phyloP scores from a whole-genome alignment of 2,329 filamentous ascomycete genomes.

The Nakataea oryzae region DNA sequence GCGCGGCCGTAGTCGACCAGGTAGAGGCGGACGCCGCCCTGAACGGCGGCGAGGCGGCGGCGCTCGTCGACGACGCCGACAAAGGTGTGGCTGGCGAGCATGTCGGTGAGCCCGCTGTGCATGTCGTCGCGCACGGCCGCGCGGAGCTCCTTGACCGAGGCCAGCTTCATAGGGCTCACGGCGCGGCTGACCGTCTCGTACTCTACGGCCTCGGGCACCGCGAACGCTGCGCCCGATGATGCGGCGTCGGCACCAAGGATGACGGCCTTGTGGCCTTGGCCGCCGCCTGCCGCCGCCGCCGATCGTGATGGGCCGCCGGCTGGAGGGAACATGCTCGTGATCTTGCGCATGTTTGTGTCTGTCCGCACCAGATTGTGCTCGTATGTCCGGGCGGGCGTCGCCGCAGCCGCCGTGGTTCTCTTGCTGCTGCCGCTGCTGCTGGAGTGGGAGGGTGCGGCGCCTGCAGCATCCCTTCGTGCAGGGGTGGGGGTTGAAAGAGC shows the following conservation, averaged over 20 bases:
- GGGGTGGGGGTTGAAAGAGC: conserved; percentile 13
- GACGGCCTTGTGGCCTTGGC: conserved; percentile 14
- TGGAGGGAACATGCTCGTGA: conserved; percentile 86
- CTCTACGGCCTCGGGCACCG: conserved; percentile 39
- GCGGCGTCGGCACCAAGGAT: conserved; percentile 11
- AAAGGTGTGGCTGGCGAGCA: conserved; percentile 82
- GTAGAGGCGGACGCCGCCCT: conserved; percentile 84
- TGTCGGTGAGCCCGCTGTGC: conserved; percentile 77
- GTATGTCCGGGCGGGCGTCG: conserved; percentile 46
- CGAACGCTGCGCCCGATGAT: conserved; percentile 15
- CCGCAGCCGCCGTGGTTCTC: conserved; percentile 17
- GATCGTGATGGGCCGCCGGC: conserved; percentile 12
- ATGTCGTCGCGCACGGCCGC: conserved; percentile 69
- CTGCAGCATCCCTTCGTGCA: conserved; percentile 21
- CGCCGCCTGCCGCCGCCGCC: background rate
- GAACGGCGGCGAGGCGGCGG: conserved; percentile 81
- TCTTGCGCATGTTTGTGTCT: conserved; percentile 81
- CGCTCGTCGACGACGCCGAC: conserved; percentile 85
- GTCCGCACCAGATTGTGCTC: conserved; percentile 88
- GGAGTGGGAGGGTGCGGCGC: conserved; percentile 10
- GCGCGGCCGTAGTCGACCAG: conserved; percentile 86
- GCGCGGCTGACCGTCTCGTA: conserved; percentile 67
- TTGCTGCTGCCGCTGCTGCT: background rate
- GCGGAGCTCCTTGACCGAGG: conserved; percentile 78
- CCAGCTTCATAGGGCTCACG: conserved; percentile 59